Conservation (phyloP, 1,284 basidiomycete genomes). For the Heterobasidion annosum region DNA sequence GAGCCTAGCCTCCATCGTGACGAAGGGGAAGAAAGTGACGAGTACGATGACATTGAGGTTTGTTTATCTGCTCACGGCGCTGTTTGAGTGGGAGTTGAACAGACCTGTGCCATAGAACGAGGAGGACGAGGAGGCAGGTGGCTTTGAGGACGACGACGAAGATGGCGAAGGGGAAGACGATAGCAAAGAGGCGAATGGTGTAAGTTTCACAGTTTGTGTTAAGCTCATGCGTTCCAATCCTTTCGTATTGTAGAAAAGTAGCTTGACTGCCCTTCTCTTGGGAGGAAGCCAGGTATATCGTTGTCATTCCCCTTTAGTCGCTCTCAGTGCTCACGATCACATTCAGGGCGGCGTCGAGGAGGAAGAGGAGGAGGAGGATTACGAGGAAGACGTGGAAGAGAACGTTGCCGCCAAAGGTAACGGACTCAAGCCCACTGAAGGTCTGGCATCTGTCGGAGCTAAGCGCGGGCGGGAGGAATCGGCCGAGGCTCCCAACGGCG, state of each 20-base stretch:
- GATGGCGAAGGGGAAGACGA: not conserved
- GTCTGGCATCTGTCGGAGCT: not conserved
- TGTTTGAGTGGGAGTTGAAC: too few relatives aligned
- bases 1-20: not conserved
- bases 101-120: not conserved
- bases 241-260: too few relatives aligned
- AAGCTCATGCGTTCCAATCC: too few relatives aligned
- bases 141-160: not conserved
- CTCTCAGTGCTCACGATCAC: too few relatives aligned
- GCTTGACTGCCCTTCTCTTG: too few relatives aligned
- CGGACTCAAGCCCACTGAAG: not conserved
- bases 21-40: not conserved
- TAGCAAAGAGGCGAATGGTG: too few relatives aligned
- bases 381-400: not conserved
- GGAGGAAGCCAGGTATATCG: too few relatives aligned
- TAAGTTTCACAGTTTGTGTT: too few relatives aligned
- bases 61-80: not conserved
- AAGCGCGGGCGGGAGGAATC: not conserved
- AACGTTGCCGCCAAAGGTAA: not conserved
- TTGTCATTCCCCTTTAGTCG: too few relatives aligned
- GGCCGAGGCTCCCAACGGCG: not conserved
- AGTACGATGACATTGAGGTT: not conserved
- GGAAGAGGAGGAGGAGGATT: not conserved
- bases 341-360: too few relatives aligned
- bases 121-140: not conserved